Evolutionary conservation across 306 rosid genomes (phyloP), one percentile per base, ranked within the genome.

Genomic region (Malus fusca): DNA sequence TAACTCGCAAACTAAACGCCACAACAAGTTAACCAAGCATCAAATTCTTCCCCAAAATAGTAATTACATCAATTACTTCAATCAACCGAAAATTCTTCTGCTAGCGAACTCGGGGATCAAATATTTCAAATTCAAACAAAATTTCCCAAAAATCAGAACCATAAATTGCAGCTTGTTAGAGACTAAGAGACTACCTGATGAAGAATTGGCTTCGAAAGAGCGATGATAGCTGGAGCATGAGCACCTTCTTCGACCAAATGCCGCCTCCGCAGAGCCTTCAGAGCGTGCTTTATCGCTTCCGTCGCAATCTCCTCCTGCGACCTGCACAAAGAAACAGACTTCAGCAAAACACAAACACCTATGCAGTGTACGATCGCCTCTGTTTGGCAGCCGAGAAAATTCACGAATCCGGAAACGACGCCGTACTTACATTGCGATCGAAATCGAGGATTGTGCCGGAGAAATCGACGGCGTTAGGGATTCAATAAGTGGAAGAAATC

Each of bases 211-310:
- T 85, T 83, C 19, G 91, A 87, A 61, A 96, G 92, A 51, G 99
- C 98, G 33, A 79, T 79, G 69, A 88, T 72, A 55, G 96, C 93
- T 3, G 98, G 98, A 82, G 87, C 87, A 85, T 96, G 99, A 79
- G 99, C 99, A 3, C 92, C 97, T 96, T 96, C 99, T 84, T 96
- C 99, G 15, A 84, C 73, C 79, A 92, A 86, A 88, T 96, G 99
- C 75, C 99, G 96, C 73, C 87, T 87, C 74, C 92, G 85, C 37
- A 92, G 88, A 74, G 98, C 85, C 84, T 84, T 90, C 82, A 92
- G 78, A 31, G 99, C 98, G 76, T 92, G 91, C 75, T 81, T 83
- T 67, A 96, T 92, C 44, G 99, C 96, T 19, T 82, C 83, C 73
- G 46, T 82, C 19, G 92, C 92, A 46, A 71, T 40, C 52, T 81